Evolutionary conservation across 345 rosid genomes (phyloP).

Genomic region (Luvunga scandens): DNA sequence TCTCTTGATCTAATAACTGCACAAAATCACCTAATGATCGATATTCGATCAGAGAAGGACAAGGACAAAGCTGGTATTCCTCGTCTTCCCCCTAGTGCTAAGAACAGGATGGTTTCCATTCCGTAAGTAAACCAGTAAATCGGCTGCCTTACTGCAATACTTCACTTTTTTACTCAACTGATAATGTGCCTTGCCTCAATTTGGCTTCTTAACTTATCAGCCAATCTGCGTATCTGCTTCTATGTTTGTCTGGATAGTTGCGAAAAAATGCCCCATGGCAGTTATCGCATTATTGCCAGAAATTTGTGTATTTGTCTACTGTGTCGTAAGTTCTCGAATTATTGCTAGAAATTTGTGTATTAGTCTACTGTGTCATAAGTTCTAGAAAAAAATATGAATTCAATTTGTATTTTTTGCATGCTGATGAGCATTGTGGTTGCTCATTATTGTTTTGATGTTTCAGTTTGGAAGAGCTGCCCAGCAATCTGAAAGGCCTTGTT

Average conservation of each 20-base stretch:
- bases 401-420: background rate
- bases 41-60: conserved; percentile 91
- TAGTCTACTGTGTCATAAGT: background rate
- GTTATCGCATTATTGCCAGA: background rate
- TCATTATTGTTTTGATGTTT: conserved; percentile 1
- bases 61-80: conserved; percentile 85
- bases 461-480: conserved; percentile 82
- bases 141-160: conserved; percentile 3
- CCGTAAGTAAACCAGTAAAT: conserved; percentile 66
- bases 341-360: background rate
- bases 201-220: background rate
- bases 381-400: background rate
- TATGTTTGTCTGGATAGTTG: background rate
- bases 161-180: background rate
- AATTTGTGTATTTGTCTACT: background rate
- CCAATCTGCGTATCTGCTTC: background rate
- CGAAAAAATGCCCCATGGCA: background rate
- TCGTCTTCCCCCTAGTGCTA: conserved; percentile 87
- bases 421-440: background rate
- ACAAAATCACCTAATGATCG: conserved; percentile 61
- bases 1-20: conserved; percentile 65
- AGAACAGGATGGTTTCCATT: conserved; percentile 67
- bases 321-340: background rate
- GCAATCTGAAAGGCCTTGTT: conserved; percentile 72
- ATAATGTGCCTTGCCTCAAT: background rate